These are phyloP conservation scores for Cenococcum geophilum DNA, from an alignment of 495 filamentous ascomycete species.

Conservation along the genomic window DNA sequence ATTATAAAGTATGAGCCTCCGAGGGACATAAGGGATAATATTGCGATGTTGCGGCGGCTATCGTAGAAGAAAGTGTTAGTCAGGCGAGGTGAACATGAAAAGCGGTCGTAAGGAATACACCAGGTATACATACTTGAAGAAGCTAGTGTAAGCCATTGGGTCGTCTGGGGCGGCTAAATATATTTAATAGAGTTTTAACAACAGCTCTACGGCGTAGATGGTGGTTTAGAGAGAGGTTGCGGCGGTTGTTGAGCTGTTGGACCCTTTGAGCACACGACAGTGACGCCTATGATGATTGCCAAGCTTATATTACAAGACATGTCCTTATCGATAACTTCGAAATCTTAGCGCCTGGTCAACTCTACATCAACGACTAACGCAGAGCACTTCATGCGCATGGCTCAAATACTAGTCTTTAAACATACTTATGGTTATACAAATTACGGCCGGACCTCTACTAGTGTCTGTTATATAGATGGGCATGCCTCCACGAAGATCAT, in stretches of 20 bases:
- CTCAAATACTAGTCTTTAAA: too few species aligned
- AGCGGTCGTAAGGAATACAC: background rate
- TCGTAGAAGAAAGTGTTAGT: background rate
- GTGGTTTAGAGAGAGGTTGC: background rate
- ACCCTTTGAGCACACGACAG: slow-evolving; percentile 4
- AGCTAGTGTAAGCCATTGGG: slow-evolving; percentile 11
- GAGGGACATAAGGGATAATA: slow-evolving; percentile 14
- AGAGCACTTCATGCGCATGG: too few species aligned
- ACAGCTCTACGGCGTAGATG: background rate
- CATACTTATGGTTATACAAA: too few species aligned
- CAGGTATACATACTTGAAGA: slow-evolving; percentile 14
- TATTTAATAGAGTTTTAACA: background rate
- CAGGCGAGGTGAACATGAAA: background rate
- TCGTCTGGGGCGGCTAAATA: background rate
- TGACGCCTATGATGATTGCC: background rate
- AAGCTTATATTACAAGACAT: background rate
- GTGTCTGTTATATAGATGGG: too few species aligned
- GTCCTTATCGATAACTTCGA: background rate
- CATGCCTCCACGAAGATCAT: too few species aligned
- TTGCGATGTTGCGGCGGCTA: slow-evolving; percentile 17
- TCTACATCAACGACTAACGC: too few species aligned
- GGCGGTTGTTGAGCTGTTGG: background rate
- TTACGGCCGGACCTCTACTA: too few species aligned
- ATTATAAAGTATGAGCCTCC: slow-evolving; percentile 13
- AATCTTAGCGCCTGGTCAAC: too few species aligned